Base-by-base conservation (phyloP, 2,329 filamentous ascomycete species). In the Aureobasidium sp. region DNA sequence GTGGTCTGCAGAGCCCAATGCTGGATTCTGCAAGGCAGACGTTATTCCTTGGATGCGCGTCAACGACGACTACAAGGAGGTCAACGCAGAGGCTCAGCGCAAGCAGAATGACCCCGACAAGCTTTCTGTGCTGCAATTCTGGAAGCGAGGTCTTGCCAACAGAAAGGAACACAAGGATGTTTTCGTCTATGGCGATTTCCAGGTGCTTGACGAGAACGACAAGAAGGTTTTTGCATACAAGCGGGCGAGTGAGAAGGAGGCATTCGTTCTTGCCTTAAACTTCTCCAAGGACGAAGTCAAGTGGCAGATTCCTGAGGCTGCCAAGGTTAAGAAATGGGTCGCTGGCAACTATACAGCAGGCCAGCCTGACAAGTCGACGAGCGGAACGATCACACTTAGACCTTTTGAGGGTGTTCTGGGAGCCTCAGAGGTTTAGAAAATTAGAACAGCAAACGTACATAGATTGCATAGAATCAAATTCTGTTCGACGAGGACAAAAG, bases 171-270 rank as follows among this genome's bases (percentile, higher is more conserved):
- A 85, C 67, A 77, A 77, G 16, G 79, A 84, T 47, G 70, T 85
- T 9, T 83, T 90, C 62, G 80, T 87, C 1, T 82, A 87, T 66
- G 86, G 86, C 6, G 74, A 77, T 25, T 88, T 83, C 69, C 72
- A 81, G 49, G 70, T 80, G 9, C 72, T 82, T 39, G 81, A 82
- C 53, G 69, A 76, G 21, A 76, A 78, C n/a, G 65, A 75, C 72
- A 82, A 83, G 68, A 67, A 75, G 63, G 77, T 90, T 68, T 91
- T 90, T 62, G 68, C 74, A 11, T 79, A 74, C 63, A 69, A 67
- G 60, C 64, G 70, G 11, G 63, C 64, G 15, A 67, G 68, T 32
- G 62, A 66, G 34, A 58, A 67, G 13, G 67, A 70, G 60, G 69
- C 68, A 15, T 74, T 72, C 61, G 65, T 73, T 52, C 66, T 68